Evolutionary conservation across 331 rosid species (phyloP), one percentile per base, ranked within the genome.

Genomic region (Ulmus americana): DNA sequence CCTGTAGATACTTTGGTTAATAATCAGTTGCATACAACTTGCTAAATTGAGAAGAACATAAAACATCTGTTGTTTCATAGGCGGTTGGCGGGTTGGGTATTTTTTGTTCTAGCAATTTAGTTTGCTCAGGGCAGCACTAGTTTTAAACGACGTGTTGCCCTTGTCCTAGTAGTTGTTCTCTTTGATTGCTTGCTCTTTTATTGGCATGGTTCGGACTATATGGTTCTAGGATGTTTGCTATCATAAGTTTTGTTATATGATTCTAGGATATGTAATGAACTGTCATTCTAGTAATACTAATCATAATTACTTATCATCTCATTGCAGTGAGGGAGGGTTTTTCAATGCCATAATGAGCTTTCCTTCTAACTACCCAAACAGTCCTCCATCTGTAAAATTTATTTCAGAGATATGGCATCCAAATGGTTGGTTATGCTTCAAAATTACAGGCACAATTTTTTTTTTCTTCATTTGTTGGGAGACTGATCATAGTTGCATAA

Each of bases 361-460:
- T 68, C 98, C 98, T 18, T 61, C 88, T 47, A 87, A 92, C 77
- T 92, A 92, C 77, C 98, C 98, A 0, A 92, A 92, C 68, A 92
- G 98, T 78, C 97, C 98, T 1, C 98, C 98, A 0, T 55, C 97
- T 8, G 95, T 92, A 79, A 92, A 76, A 77, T 92, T 92, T 80
- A 77, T 85, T 64, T 89, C 97, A 13, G 98, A 89, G 65, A 55
- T 92, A 65, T 92, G 98, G 98, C 98, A 92, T 74, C 98, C 98
- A n/a, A 92, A 89, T 72, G 98, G 97, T 92, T 65, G 42, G 85
- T 82, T 61, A 55, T 53, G 51, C 38, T 45, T 20, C 35, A 7
- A 1, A 13, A 7, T 59, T n/a, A 58, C 49, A 61, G 35, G 35
- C 35, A 47, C 10, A 68, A 6, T 71, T 75, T 15, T 2, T 52